Base-by-base conservation (phyloP, 768 basidiomycete species). In the Mycena sanguinolenta region DNA sequence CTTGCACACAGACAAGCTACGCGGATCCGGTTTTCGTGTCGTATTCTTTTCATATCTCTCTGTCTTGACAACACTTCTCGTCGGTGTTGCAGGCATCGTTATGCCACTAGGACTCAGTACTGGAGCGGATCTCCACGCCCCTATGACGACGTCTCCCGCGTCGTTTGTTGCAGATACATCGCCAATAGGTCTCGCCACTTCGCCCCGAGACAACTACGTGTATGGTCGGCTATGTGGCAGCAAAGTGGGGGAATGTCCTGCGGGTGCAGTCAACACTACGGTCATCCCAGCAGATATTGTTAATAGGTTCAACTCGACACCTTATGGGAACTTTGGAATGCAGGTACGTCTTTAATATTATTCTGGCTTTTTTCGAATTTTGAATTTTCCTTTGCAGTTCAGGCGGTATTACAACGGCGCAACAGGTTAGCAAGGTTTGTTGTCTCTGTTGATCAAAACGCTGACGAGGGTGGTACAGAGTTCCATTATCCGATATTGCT, bases 191-290 rank as follows among this genome's bases (percentile, higher is more conserved):
- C 69, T 73, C 7, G 69, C 75, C 23, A 77, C 76, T 4, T 74
- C 74, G 1, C 75, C 75, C 9, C 65, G 75, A n/a, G 23, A 19
- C 0, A 58, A 50, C 30, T 76, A 64, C 49, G 57, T 49, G 25
- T 75, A 73, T 42, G 69, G 73, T 19, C 76, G 76, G 23, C 58
- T 73, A 4, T 77, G 76, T 23, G 76, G 76, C 8, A 54, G 30
- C 4, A 49, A 69, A n/a, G 59, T n/a, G n/a, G n/a, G n/a, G n/a
- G n/a, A n/a, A n/a, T 77, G 76, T 46, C 76, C 76, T 17, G 75
- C 75, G n/a, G 71, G 67, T 42, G 21, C 44, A 53, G 63, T 44
- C 60, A 75, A 75, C 38, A 71, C 66, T 12, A 65, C 75, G 2
- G 58, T 39, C 2, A 76, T 77, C 30, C 49, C 75, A 2, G 67